Evolutionary conservation across 1,284 basidiomycete species (phyloP).

Genomic region (Leccinum solheimii): DNA sequence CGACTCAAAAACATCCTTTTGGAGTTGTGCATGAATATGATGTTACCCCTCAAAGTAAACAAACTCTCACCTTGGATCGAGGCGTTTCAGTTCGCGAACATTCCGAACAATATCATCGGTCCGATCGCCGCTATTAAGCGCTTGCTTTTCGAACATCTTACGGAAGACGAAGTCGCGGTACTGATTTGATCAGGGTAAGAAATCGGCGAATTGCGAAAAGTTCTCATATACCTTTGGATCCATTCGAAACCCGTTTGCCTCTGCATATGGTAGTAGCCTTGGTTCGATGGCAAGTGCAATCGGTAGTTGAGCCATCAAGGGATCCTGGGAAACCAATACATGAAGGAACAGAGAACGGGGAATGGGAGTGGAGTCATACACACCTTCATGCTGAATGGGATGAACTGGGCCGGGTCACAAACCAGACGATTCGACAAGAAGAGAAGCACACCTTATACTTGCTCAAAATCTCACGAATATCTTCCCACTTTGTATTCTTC

Average conservation of each 20-base stretch:
- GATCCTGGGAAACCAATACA: conserved; percentile 50
- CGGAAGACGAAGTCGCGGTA: conserved; percentile 80
- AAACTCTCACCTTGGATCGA: conserved; percentile 55
- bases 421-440: conserved; percentile 11
- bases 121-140: conserved; percentile 48
- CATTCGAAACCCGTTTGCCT: conserved; percentile 71
- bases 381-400: conserved; percentile 71
- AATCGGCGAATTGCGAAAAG: conserved; percentile 4
- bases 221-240: conserved; percentile 57
- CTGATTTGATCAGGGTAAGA: conserved; percentile 39
- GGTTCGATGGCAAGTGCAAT: conserved; percentile 74
- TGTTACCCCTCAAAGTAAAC: conserved; percentile 1
- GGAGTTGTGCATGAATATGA: conserved; percentile 11
- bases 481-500: conserved; percentile 60
- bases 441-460: conserved; percentile 58
- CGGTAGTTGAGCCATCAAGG: conserved; percentile 72
- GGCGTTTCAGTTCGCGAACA: conserved; percentile 63
- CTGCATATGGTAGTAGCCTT: conserved; percentile 66
- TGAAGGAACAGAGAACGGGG: conserved; percentile 12
- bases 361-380: conserved; percentile 10
- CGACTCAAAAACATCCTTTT: conserved; percentile 74
- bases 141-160: conserved; percentile 72
- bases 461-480: conserved; percentile 61
- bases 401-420: conserved; percentile 51
- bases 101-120: conserved; percentile 65